These are phyloP conservation scores for Allantophomopsis cytisporea DNA, from an alignment of 2,329 filamentous ascomycete genomes.

Conservation along the genomic window DNA sequence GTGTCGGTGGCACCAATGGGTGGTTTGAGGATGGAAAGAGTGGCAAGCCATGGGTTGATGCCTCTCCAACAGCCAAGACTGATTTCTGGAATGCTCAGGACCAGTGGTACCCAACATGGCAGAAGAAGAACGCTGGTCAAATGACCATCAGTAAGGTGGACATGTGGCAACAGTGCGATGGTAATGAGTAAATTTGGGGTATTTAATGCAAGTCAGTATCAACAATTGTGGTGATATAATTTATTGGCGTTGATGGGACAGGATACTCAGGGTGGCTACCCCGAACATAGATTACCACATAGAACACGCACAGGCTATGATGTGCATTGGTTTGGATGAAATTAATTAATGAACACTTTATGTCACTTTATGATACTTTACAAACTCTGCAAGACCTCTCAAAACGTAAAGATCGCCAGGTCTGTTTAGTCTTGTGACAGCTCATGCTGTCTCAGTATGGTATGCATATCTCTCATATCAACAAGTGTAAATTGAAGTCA, in stretches of 20 bases:
- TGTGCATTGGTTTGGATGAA: too few species aligned
- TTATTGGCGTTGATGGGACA: slow-evolving; percentile 4
- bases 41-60: slow-evolving; percentile 70
- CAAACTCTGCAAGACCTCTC: too few species aligned
- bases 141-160: slow-evolving; percentile 56
- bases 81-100: slow-evolving; percentile 65
- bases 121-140: slow-evolving; percentile 36
- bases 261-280: too few species aligned
- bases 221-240: not conserved
- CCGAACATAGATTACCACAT: too few species aligned
- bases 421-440: too few species aligned
- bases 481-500: too few species aligned
- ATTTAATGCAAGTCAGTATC: slow-evolving; percentile 2
- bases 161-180: slow-evolving; percentile 47
- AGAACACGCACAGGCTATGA: too few species aligned
- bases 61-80: slow-evolving; percentile 47
- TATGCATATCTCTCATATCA: too few species aligned
- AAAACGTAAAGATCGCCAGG: too few species aligned
- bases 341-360: too few species aligned
- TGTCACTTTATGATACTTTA: too few species aligned
- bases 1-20: slow-evolving; percentile 66
- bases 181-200: slow-evolving; percentile 25
- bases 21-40: slow-evolving; percentile 67
- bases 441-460: too few species aligned
- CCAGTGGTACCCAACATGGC: slow-evolving; percentile 61